Evolutionary conservation across 768 basidiomycete genomes (phyloP).

Genomic region (Pleurotus salmoneostramineus): DNA sequence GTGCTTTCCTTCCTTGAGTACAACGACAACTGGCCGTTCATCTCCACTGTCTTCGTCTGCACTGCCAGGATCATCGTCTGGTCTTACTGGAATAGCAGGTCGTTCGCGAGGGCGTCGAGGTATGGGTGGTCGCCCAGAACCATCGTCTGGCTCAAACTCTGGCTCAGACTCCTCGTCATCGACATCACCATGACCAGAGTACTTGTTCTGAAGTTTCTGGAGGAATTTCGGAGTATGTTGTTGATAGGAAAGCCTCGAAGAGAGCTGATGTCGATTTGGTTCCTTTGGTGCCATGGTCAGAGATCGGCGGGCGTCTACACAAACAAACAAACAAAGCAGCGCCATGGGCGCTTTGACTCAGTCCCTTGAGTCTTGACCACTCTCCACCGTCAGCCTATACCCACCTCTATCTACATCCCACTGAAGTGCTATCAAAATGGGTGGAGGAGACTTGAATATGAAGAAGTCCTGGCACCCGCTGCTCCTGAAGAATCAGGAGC

Average conservation of each 20-base stretch:
- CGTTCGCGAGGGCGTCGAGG: constrained; percentile 40
- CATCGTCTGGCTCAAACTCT: constrained; percentile 60
- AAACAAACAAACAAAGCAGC: neutral
- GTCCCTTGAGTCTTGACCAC: too few relatives aligned
- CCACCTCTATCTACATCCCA: neutral
- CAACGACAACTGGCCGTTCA: constrained; percentile 87
- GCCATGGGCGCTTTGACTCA: too few relatives aligned
- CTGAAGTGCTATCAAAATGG: constrained; percentile 65
- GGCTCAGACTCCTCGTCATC: constrained; percentile 43
- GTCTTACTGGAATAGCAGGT: constrained; percentile 67
- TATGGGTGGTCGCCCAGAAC: constrained; percentile 69
- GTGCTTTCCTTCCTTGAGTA: constrained; percentile 86
- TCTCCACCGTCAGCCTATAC: neutral
- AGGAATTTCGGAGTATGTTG: constrained; percentile 61
- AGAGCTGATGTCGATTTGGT: constrained; percentile 68
- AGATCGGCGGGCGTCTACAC: neutral
- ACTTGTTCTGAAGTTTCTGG: constrained; percentile 57
- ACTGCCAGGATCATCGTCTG: constrained; percentile 65
- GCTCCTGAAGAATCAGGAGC: constrained; percentile 97
- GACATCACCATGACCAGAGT: constrained; percentile 41
- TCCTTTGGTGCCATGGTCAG: constrained; percentile 50
- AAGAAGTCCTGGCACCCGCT: constrained; percentile 99
- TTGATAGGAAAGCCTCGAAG: constrained; percentile 64
- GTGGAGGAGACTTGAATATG: constrained; percentile 98
- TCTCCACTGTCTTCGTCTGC: constrained; percentile 70